Percentiles rank a stretch among this genome's conserved stretches.
Evolutionary conservation across 345 rosid genomes (phyloP).

Genomic region (Melaleuca alternifolia): DNA sequence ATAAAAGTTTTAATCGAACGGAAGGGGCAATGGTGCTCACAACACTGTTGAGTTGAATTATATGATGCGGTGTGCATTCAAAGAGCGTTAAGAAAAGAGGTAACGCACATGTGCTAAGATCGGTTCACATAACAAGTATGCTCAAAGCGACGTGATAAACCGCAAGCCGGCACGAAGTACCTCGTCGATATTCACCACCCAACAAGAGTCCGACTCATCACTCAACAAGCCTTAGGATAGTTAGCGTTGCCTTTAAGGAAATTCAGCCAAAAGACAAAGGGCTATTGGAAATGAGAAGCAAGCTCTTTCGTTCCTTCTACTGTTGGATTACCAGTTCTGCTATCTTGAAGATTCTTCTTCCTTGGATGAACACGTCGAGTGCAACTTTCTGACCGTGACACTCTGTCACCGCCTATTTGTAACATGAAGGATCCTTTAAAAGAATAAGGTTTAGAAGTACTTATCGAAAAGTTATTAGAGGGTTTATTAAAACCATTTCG

Average conservation of each 20-base stretch:
- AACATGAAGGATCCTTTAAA: background rate
- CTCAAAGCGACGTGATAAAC: background rate
- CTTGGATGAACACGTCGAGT: background rate
- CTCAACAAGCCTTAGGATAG: background rate
- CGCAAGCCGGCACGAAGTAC: background rate
- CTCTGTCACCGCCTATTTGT: background rate
- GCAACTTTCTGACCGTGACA: background rate
- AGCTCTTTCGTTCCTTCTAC: background rate
- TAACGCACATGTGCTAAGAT: background rate
- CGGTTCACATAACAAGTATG: background rate
- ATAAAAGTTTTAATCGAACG: background rate
- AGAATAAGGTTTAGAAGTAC: no score
- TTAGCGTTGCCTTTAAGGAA: background rate
- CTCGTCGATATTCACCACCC: background rate
- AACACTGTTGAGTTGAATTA: background rate
- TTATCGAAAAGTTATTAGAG: background rate
- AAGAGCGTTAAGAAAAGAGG: background rate
- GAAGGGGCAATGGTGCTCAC: no score
- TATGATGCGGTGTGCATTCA: background rate
- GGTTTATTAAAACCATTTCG: background rate
- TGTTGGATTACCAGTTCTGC: background rate
- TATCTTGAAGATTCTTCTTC: background rate
- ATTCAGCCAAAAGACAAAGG: background rate
- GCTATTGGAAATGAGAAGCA: background rate
- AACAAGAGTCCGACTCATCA: background rate